Percentiles rank a stretch among this genome's conserved stretches.
Conservation (phyloP, 2,329 filamentous ascomycete genomes). For the Hymenoscyphus salicellus region DNA sequence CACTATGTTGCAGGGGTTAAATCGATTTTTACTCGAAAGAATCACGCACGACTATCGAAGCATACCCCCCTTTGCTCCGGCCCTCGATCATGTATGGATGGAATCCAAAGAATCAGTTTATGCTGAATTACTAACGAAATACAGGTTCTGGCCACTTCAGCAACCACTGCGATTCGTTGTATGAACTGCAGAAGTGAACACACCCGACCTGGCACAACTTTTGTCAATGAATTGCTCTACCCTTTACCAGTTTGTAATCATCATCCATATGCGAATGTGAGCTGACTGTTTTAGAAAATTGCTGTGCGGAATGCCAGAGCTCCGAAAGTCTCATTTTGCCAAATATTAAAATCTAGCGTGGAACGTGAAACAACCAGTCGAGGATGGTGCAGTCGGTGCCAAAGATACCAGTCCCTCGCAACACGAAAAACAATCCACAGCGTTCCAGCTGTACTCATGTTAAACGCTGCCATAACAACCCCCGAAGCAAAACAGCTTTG, state of each 20-base stretch:
- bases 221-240: conserved; percentile 84
- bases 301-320: conserved; percentile 48
- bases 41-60: conserved; percentile 73
- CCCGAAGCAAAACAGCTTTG: conserved; percentile 77
- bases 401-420: conserved; percentile 82
- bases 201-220: conserved; percentile 71
- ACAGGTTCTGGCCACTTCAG: conserved; percentile 64
- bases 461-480: conserved; percentile 75
- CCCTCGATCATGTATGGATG: conserved; percentile 63
- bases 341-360: conserved; percentile 87
- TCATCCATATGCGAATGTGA: neutral
- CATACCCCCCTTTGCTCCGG: conserved; percentile 57
- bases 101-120: neutral
- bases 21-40: conserved; percentile 79
- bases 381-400: conserved; percentile 90
- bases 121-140: conserved; percentile 27
- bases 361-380: conserved; percentile 84
- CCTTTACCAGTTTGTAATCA: conserved; percentile 45
- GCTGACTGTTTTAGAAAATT: conserved; percentile 42
- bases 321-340: conserved; percentile 70
- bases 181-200: conserved; percentile 86
- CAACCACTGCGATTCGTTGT: conserved; percentile 74
- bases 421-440: conserved; percentile 81
- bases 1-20: conserved; percentile 80
- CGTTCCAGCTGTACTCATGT: conserved; percentile 79